Evolutionary conservation across 805 yeast genomes (phyloP).

Genomic region (Candida glaebosa): DNA sequence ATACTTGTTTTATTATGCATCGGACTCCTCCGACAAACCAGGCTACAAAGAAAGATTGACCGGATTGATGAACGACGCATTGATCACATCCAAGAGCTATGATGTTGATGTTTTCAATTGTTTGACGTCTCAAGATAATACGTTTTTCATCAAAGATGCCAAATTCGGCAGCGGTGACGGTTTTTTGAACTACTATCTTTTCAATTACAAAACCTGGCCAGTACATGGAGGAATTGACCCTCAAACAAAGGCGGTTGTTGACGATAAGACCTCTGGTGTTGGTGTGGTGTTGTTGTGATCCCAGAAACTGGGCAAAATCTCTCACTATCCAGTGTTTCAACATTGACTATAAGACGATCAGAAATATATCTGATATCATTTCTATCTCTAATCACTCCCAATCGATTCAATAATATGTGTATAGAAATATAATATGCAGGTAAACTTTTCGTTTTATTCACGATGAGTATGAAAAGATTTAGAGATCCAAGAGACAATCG

Average conservation of each 20-base stretch:
- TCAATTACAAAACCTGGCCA: constrained; percentile 83
- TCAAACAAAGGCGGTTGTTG: constrained; percentile 49
- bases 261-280: constrained; percentile 66
- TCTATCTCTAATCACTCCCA: background rate
- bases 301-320: too few relatives aligned
- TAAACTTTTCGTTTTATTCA: background rate
- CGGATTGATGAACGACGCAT: constrained; percentile 65
- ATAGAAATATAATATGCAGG: background rate
- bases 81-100: constrained; percentile 63
- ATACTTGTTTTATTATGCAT: constrained; percentile 84
- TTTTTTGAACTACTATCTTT: constrained; percentile 80
- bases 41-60: constrained; percentile 57
- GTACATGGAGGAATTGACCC: constrained; percentile 75
- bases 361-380: too few relatives aligned
- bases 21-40: constrained; percentile 54
- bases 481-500: background rate
- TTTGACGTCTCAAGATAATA: constrained; percentile 84
- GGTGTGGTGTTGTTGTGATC: constrained; percentile 80
- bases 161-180: constrained; percentile 96
- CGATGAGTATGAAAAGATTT: constrained; percentile 3
- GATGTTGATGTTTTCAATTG: constrained; percentile 93
- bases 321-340: too few relatives aligned
- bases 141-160: constrained; percentile 73
- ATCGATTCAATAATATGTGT: background rate
- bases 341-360: too few relatives aligned